Percentiles rank a stretch among this genome's conserved stretches.
These are phyloP conservation scores for Rosa multiflora DNA, from an alignment of 306 rosid species.

Conservation along the genomic window DNA sequence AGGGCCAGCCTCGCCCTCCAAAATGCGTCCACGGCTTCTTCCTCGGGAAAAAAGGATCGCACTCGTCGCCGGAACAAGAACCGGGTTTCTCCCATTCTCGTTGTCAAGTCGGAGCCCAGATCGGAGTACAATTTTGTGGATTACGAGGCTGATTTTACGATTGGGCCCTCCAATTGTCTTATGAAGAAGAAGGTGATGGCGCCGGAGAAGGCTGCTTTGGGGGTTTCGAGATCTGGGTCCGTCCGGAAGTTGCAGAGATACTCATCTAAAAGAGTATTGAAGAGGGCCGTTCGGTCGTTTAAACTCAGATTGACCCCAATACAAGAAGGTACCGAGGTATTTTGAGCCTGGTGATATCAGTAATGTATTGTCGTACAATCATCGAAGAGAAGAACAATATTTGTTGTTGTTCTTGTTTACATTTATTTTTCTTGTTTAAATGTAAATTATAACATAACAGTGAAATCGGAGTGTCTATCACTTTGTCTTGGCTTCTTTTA, in stretches of 20 bases:
- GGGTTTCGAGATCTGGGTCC: slow-evolving; percentile 25
- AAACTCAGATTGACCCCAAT: slow-evolving; percentile 39
- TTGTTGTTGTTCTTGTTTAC: not conserved
- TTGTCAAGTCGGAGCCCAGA: not conserved
- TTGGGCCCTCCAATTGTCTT: not conserved
- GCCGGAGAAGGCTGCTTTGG: not conserved
- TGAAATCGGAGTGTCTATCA: not conserved
- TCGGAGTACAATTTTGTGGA: not conserved
- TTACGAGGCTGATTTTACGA: slow-evolving; percentile 11
- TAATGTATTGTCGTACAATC: not conserved
- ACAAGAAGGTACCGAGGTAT: slow-evolving; percentile 38
- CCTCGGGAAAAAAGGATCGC: not conserved
- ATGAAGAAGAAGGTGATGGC: not conserved
- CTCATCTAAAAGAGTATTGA: slow-evolving; percentile 29
- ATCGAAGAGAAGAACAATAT: not conserved
- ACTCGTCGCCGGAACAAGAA: slow-evolving; percentile 23
- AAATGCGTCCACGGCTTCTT: not conserved
- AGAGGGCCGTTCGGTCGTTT: slow-evolving; percentile 43
- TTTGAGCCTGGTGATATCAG: not conserved
- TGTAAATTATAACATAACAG: not conserved
- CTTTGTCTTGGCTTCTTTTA: not conserved
- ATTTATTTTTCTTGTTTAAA: not conserved
- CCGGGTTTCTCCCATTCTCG: slow-evolving; percentile 39
- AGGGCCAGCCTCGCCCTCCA: slow-evolving; percentile 51
- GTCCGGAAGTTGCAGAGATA: slow-evolving; percentile 35